Percentiles rank a stretch among this genome's conserved stretches.
These are phyloP conservation scores for Prinsepia uniflora DNA, from an alignment of 306 rosid genomes.

Conservation along the genomic window DNA sequence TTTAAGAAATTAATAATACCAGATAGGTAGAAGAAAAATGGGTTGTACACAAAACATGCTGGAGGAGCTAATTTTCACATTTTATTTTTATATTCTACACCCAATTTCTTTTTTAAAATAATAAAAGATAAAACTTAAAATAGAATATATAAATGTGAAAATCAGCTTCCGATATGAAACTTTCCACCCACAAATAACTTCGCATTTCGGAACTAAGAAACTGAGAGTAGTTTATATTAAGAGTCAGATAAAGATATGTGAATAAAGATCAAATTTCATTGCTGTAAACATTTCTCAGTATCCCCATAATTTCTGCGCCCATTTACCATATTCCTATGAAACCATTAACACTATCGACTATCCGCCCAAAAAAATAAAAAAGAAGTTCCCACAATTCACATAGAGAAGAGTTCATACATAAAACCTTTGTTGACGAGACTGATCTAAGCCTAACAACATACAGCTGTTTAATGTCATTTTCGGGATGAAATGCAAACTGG, in stretches of 20 bases:
- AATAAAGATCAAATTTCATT: slow-evolving; percentile 33
- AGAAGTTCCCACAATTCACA: slow-evolving; percentile 34
- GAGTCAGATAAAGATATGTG: slow-evolving; percentile 18
- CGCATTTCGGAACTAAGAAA: background rate
- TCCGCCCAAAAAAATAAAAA: background rate
- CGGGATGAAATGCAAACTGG: background rate
- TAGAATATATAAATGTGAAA: too few relatives aligned
- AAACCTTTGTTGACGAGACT: slow-evolving; percentile 32
- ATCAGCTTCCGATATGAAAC: background rate
- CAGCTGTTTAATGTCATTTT: slow-evolving; percentile 6
- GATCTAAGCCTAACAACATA: background rate
- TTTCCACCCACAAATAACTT: background rate
- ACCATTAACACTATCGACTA: slow-evolving; percentile 29
- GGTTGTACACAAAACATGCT: too few relatives aligned
- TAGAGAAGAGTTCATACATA: slow-evolving; percentile 24
- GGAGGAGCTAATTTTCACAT: too few relatives aligned
- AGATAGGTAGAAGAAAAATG: too few relatives aligned
- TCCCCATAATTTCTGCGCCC: slow-evolving; percentile 31
- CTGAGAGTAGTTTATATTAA: background rate
- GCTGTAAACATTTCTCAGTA: slow-evolving; percentile 30
- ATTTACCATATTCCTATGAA: slow-evolving; percentile 27
- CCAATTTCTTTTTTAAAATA: too few relatives aligned
- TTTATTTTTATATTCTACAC: too few relatives aligned
- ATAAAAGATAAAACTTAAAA: too few relatives aligned
- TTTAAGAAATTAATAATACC: too few relatives aligned